These are phyloP conservation scores for Pythium guiyangense DNA, from an alignment of 352 stramenopile genomes.

Conservation along the genomic window DNA sequence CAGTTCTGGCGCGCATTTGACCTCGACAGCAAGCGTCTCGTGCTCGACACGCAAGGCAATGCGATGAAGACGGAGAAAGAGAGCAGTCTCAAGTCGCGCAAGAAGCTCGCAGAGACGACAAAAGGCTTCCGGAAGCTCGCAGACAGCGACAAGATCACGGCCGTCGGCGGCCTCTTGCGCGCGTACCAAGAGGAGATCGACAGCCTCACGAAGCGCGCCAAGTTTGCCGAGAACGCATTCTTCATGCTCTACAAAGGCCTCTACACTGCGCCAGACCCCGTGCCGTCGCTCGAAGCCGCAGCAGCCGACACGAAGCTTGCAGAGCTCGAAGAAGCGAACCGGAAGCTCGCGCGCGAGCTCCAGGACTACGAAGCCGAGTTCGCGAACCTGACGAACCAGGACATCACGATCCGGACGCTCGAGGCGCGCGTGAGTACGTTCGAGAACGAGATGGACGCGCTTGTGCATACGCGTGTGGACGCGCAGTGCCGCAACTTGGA, in stretches of 20 bases:
- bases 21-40: conserved; percentile 81
- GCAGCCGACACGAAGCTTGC: conserved; percentile 56
- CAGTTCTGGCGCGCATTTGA: conserved; percentile 88
- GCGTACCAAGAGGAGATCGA: conserved; percentile 92
- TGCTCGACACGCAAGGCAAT: conserved; percentile 68
- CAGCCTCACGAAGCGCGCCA: conserved; percentile 88
- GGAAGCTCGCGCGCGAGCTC: conserved; percentile 86
- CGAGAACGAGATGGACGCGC: conserved; percentile 61
- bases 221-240: conserved; percentile 89
- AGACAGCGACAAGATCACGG: conserved; percentile 68
- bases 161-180: conserved; percentile 62
- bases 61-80: conserved; percentile 86
- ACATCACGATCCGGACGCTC: conserved; percentile 96
- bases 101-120: conserved; percentile 82
- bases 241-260: conserved; percentile 85
- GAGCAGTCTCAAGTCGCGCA: conserved; percentile 65
- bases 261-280: conserved; percentile 82
- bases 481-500: conserved; percentile 64
- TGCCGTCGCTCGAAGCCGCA: conserved; percentile 57
- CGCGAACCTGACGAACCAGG: conserved; percentile 93
- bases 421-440: conserved; percentile 87
- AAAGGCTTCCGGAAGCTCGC: conserved; percentile 76
- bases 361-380: conserved; percentile 94
- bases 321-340: conserved; percentile 89
- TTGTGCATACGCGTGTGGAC: conserved; percentile 55